Evolutionary conservation across 129 eudicot genomes (phyloP), one percentile per base, ranked within the genome.

Genomic region (Logfia minima): DNA sequence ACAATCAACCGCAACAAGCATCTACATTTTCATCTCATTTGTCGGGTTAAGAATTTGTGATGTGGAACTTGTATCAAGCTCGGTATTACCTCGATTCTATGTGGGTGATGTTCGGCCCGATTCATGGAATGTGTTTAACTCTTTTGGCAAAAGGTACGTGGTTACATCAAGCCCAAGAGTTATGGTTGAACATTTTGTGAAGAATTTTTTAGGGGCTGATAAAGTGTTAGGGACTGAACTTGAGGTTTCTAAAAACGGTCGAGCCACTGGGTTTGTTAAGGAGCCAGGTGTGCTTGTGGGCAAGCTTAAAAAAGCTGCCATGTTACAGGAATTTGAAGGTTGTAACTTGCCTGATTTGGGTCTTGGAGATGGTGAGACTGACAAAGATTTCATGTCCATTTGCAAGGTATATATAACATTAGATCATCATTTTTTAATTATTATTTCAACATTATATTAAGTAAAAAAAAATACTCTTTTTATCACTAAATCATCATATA

Each of bases 211-310:
- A 77, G 98, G 98, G 45, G 92, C 76, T 2, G 98, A 93, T 81
- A 87, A 84, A 76, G 98, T 93, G 23, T 55, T 93, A 9, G 98
- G 98, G 78, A 88, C 98, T 0, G 97, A 93, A 45, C 65, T 93
- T 24, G 85, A 90, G 71, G 91, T 87, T 14, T 74, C 89, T 6
- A 84, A 84, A 78, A 71, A 70, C 4, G 97, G 97, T 28, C 86
- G 92, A 65, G 89, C 88, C 58, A 93, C 98, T 21, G 98, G 98
- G 75, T 93, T 88, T 26, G 88, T 88, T 76, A 85, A 69, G 60
- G 68, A 74, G 61, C 91, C 91, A 13, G 98, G 96, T 21, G 89
- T 93, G 77, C 83, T 93, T 41, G 85, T 87, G 55, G 97, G 98
- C 0, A 69, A 76, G 11, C 74, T 83, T 4, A 93, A 90, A 79